phyloP scores from a whole-genome alignment of 345 rosid species.

The Turritis glabra region DNA sequence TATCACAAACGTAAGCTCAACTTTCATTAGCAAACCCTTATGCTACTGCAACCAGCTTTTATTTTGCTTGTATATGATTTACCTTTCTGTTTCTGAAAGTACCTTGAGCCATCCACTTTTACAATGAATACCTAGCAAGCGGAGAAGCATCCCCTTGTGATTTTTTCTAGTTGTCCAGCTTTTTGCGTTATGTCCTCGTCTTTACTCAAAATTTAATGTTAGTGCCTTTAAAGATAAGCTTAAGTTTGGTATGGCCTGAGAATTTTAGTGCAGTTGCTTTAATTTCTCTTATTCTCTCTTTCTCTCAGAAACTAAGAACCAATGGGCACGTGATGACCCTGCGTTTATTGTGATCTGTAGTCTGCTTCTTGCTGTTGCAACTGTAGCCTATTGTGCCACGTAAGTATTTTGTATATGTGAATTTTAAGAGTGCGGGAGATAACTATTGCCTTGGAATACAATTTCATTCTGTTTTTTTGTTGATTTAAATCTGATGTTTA shows the following conservation, averaged over 20 bases:
- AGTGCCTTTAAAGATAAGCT: conserved; percentile 5
- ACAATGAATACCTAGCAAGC: not conserved
- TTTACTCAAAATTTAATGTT: not conserved
- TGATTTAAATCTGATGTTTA: not conserved
- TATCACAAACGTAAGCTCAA: conserved; percentile 93
- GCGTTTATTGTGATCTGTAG: conserved; percentile 97
- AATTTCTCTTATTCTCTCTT: conserved; percentile 18
- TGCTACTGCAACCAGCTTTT: conserved; percentile 21
- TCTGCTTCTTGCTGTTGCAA: conserved; percentile 76
- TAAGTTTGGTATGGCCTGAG: not conserved
- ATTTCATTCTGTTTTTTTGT: not conserved
- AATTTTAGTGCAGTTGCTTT: conserved; percentile 14
- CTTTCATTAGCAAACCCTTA: conserved; percentile 10
- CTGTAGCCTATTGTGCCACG: conserved; percentile 95
- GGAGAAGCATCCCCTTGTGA: not conserved
- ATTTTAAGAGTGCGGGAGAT: not conserved
- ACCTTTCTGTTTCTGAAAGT: conserved; percentile 11
- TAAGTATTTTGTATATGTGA: conserved; percentile 48
- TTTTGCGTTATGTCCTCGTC: not conserved
- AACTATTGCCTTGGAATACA: not conserved
- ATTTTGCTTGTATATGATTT: conserved; percentile 14
- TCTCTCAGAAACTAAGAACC: conserved; percentile 95
- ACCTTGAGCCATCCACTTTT: conserved; percentile 2
- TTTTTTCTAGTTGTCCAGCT: not conserved
- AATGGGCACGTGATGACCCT: conserved; percentile 99